phyloP scores from a whole-genome alignment of 306 rosid genomes.

The Rosa lucieae region DNA sequence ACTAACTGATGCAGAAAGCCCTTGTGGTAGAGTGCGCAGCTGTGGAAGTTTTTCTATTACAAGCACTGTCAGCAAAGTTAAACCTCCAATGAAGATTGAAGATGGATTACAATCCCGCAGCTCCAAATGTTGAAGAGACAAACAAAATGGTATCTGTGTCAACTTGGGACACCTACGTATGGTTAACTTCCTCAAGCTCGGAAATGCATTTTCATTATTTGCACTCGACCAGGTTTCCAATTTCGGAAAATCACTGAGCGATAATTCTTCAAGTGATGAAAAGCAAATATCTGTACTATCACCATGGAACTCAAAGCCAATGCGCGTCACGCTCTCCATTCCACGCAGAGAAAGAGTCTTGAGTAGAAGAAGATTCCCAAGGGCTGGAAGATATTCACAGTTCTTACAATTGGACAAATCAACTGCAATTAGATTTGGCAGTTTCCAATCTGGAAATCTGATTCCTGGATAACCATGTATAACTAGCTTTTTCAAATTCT shows the following conservation, averaged over 20 bases:
- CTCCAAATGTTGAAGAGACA: constrained; percentile 15
- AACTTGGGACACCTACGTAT: constrained; percentile 4
- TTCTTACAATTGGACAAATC: background rate
- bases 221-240: constrained; percentile 7
- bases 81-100: background rate
- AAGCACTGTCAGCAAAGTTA: background rate
- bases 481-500: background rate
- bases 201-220: background rate
- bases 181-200: background rate
- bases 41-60: background rate
- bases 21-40: background rate
- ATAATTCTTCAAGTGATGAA: constrained; percentile 8
- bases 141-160: background rate
- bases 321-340: background rate
- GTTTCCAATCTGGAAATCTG: background rate
- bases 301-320: constrained; percentile 7
- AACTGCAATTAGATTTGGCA: background rate
- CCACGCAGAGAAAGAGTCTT: constrained; percentile 4
- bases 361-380: background rate
- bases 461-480: background rate
- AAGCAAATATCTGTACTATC: background rate
- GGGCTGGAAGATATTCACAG: background rate
- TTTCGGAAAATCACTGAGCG: background rate
- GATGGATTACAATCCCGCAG: constrained; percentile 1
- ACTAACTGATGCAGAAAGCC: background rate